phyloP scores from a whole-genome alignment of 2,329 filamentous ascomycete genomes.

The Chaetothyriales sp. region DNA sequence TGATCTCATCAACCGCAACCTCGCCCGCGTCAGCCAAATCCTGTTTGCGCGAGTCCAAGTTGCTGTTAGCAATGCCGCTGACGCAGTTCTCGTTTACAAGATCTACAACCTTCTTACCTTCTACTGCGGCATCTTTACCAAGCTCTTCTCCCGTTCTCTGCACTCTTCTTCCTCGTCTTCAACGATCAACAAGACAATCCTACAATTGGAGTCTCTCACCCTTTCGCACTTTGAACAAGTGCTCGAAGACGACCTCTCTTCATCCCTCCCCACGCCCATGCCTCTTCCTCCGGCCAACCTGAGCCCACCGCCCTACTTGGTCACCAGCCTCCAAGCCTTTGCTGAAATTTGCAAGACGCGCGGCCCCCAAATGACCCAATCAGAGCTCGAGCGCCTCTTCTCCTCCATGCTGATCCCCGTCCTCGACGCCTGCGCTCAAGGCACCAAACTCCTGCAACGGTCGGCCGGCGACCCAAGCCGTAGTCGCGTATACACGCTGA shows the following conservation, averaged over 20 bases:
- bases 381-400: slow-evolving; percentile 64
- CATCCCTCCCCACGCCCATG: slow-evolving; percentile 2
- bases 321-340: slow-evolving; percentile 23
- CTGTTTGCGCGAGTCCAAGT: slow-evolving; percentile 83
- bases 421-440: slow-evolving; percentile 57
- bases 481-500: slow-evolving; percentile 38
- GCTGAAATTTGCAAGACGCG: slow-evolving; percentile 35
- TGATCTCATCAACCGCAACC: slow-evolving; percentile 72
- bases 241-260: slow-evolving; percentile 9
- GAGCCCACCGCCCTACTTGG: slow-evolving; percentile 10
- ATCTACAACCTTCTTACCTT: slow-evolving; percentile 80
- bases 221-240: slow-evolving; percentile 30
- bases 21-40: slow-evolving; percentile 68
- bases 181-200: slow-evolving; percentile 4
- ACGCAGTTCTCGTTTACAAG: slow-evolving; percentile 76
- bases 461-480: slow-evolving; percentile 21
- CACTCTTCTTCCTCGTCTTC: neutral
- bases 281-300: slow-evolving; percentile 8
- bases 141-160: slow-evolving; percentile 47
- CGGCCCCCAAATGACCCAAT: slow-evolving; percentile 23
- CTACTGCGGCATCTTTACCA: slow-evolving; percentile 73
- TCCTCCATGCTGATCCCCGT: slow-evolving; percentile 82
- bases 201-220: slow-evolving; percentile 28
- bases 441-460: slow-evolving; percentile 31
- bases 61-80: slow-evolving; percentile 82